A percentile compares a stretch with the other conserved stretches of the same genome.
Conservation (phyloP, 352 stramenopile species). For the Phytophthora multivora region DNA sequence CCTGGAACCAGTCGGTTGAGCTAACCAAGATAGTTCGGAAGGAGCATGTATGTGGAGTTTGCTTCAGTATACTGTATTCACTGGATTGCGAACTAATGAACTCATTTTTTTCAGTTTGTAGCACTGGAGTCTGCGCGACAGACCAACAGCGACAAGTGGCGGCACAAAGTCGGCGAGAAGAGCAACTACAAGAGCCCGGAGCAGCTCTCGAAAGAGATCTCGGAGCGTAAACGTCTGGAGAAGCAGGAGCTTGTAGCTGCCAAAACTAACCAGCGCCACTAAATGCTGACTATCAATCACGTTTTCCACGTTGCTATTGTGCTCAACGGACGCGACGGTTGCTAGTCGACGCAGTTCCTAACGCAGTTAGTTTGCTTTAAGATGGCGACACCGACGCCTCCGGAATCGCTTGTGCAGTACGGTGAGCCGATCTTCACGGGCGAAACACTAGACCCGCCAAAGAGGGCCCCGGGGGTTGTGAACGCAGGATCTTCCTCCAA, state of each 20-base stretch:
- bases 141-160: conserved; percentile 58
- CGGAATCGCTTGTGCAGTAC: conserved; percentile 90
- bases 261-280: conserved; percentile 16
- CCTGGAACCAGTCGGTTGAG: conserved; percentile 75
- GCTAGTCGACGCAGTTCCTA: conserved; percentile 8
- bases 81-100: neutral
- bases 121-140: conserved; percentile 37
- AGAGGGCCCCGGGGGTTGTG: conserved; percentile 33
- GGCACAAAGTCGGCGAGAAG: conserved; percentile 37
- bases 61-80: neutral
- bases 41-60: conserved; percentile 46
- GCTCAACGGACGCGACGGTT: conserved; percentile 48
- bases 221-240: conserved; percentile 50
- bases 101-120: conserved; percentile 34
- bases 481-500: conserved; percentile 27
- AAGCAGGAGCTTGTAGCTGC: conserved; percentile 39
- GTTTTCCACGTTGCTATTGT: conserved; percentile 1
- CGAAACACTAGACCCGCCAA: conserved; percentile 67
- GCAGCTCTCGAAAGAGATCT: conserved; percentile 53
- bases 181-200: conserved; percentile 63
- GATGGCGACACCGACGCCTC: conserved; percentile 69
- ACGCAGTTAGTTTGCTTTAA: conserved; percentile 4
- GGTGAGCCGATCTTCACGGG: conserved; percentile 91
- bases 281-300: conserved; percentile 4
- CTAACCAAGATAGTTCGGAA: conserved; percentile 45